Conservation (phyloP, 106 monocot genomes). For the Hemerocallis citrina region DNA sequence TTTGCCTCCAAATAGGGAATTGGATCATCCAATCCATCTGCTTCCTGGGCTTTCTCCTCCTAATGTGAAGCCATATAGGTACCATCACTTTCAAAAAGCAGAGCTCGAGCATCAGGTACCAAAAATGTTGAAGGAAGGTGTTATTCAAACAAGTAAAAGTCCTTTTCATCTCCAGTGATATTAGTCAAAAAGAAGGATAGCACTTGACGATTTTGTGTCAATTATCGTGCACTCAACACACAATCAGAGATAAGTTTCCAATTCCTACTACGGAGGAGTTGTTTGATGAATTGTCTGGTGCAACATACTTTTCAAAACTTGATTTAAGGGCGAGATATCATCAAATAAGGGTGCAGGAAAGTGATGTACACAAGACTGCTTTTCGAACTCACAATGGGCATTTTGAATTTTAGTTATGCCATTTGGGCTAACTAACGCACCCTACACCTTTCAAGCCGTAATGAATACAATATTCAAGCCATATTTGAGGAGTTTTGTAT, state of each 20-base stretch:
- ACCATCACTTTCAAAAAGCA: neutral
- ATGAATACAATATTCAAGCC: too few relatives aligned
- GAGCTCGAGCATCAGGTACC: neutral
- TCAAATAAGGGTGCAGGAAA: neutral
- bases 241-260: neutral
- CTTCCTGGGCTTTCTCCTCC: neutral
- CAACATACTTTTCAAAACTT: neutral
- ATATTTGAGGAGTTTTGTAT: neutral
- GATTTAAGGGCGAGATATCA: neutral
- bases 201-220: too few relatives aligned
- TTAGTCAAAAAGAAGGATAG: neutral
- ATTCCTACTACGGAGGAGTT: neutral
- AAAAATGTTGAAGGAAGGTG: too few relatives aligned
- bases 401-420: too few relatives aligned
- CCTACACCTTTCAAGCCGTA: neutral
- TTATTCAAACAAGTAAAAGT: neutral
- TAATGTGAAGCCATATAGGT: neutral
- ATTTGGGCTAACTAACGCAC: neutral
- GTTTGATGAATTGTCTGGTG: neutral
- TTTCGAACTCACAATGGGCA: neutral
- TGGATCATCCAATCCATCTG: neutral
- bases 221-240: neutral
- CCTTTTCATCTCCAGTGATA: neutral
- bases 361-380: neutral
- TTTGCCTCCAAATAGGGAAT: neutral